Percentiles rank a stretch among this genome's conserved stretches.
These are phyloP conservation scores for Colletotrichum camelliae DNA, from an alignment of 2,329 filamentous ascomycete genomes.

Conservation along the genomic window DNA sequence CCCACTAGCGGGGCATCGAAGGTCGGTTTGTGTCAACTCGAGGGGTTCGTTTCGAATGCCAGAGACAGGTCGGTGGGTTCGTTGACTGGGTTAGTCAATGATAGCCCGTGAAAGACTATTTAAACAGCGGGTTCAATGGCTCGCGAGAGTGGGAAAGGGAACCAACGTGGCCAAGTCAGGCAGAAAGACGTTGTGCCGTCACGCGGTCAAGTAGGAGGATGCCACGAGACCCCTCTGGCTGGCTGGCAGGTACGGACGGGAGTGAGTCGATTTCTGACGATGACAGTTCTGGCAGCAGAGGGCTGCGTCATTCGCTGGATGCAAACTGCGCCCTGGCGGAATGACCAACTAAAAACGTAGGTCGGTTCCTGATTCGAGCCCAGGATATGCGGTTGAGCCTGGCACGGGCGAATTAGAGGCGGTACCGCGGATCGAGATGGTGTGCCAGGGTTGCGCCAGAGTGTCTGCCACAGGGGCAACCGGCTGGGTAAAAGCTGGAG, in stretches of 20 bases:
- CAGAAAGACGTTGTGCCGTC: constrained; percentile 14
- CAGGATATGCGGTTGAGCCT: constrained; percentile 9
- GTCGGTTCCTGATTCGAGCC: constrained; percentile 21
- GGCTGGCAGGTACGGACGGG: constrained; percentile 5
- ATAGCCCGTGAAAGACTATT: not conserved
- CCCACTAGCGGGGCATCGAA: constrained; percentile 15
- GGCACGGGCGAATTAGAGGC: constrained; percentile 3
- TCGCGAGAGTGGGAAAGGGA: not conserved
- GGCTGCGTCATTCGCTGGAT: constrained; percentile 22
- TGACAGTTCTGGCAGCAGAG: constrained; percentile 13
- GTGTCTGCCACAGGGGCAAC: constrained; percentile 11
- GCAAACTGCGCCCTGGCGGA: constrained; percentile 17
- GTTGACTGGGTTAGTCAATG: not conserved
- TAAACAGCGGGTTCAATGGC: not conserved
- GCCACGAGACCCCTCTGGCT: constrained; percentile 22
- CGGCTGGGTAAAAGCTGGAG: not conserved
- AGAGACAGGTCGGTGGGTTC: not conserved
- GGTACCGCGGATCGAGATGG: constrained; percentile 13
- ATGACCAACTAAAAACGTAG: constrained; percentile 18
- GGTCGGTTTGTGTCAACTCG: not conserved
- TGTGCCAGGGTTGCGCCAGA: constrained; percentile 14
- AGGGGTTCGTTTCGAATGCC: not conserved
- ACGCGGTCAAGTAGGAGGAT: constrained; percentile 25
- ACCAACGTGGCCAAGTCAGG: not conserved
- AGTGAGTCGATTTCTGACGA: constrained; percentile 20